Base-by-base conservation (phyloP, 345 rosid genomes). In the Rubroshorea leprosula region DNA sequence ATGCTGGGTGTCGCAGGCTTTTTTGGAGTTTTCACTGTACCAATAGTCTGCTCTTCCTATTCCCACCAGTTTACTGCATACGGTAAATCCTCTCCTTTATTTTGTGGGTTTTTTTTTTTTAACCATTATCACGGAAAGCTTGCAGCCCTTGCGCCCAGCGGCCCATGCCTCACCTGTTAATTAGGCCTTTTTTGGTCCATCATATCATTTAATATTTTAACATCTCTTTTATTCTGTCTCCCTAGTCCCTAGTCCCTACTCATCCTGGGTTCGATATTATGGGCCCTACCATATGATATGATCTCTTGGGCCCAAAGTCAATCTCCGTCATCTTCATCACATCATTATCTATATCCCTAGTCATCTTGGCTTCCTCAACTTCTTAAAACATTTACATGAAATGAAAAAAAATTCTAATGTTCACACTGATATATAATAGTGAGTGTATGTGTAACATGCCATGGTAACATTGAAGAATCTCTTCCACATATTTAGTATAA, bases 1-100 rank as follows among this genome's bases (percentile, higher is more conserved):
- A 23, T 39, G 26, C 48, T 71, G 11, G 27, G 17, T 39, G 39
- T 11, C 44, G 24, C 91, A 87, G 99, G 97, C 12, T 90, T 93
- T 72, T 74, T 93, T 31, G 90, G 83, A 59, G 85, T 78, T 63
- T 93, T 93, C 67, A 76, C 75, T 5, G 60, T 87, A 23, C 97
- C 97, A 38, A 90, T 78, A 76, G 74, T 84, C 65, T 87, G 81
- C 81, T 82, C 81, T 64, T 71, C 78, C 0, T 85, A 82, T 69
- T 90, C 92, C 41, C 35, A 70, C 1, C 88, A 76, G 69, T 63
- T 85, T 62, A 70, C 88, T 16, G 81, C 78, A 2, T 83, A 75
- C 50, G 97, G 99, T 93, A 78, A 66, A 59, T 53, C 27, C 39
- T 29, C 14, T 6, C 16, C 49, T 11, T 26, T 48, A 7, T 18